phyloP scores from a whole-genome alignment of 2,329 filamentous ascomycete species.

The Pseudogymnoascus destructans region DNA sequence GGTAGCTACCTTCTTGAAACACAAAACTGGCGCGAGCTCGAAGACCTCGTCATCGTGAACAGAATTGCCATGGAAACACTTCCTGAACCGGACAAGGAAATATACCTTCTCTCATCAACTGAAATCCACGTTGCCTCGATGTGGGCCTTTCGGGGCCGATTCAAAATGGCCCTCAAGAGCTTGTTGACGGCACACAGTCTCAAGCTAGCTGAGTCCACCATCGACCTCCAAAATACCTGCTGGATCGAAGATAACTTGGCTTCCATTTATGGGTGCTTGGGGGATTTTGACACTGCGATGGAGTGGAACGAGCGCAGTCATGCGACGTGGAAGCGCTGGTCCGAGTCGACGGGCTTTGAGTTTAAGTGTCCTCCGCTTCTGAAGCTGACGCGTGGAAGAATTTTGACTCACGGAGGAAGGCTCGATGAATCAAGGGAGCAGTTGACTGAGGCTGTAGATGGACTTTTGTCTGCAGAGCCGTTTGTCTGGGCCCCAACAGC shows the following conservation, averaged over 20 bases:
- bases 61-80: not conserved
- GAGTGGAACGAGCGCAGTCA: not conserved
- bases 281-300: not conserved
- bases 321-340: not conserved
- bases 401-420: not conserved
- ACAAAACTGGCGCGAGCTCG: not conserved
- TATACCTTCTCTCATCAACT: not conserved
- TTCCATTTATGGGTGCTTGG: not conserved
- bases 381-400: not conserved
- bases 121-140: not conserved
- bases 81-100: not conserved
- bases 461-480: not conserved
- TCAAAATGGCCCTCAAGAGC: not conserved
- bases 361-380: not conserved
- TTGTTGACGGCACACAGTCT: not conserved
- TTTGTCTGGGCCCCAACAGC: not conserved
- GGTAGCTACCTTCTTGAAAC: not conserved
- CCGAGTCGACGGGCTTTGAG: not conserved
- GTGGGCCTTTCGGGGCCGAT: not conserved
- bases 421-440: not conserved
- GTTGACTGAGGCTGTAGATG: not conserved
- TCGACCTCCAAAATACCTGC: not conserved
- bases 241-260: not conserved
- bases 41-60: not conserved
- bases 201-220: not conserved